These are phyloP conservation scores for Colletotrichum sp. DNA, from an alignment of 2,329 filamentous ascomycete species.

Conservation along the genomic window DNA sequence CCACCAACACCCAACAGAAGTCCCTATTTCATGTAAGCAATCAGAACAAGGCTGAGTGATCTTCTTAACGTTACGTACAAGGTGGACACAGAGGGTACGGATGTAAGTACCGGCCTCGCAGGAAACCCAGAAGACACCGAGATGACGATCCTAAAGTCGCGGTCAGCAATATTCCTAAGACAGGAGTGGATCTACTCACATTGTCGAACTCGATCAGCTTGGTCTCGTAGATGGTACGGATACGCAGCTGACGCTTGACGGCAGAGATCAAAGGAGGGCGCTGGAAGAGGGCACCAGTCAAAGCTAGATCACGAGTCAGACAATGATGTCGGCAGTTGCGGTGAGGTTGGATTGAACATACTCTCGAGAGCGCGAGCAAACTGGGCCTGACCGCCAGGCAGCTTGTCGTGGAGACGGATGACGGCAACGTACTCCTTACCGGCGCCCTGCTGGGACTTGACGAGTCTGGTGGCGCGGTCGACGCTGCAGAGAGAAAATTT, in stretches of 20 bases:
- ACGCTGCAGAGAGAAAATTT: constrained; percentile 49
- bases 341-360: neutral
- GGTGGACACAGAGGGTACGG: constrained; percentile 94
- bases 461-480: constrained; percentile 94
- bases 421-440: constrained; percentile 99
- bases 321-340: neutral
- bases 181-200: neutral
- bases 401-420: constrained; percentile 92
- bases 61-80: constrained; percentile 54
- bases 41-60: constrained; percentile 1
- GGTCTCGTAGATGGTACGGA: constrained; percentile 97
- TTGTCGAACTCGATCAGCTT: constrained; percentile 98
- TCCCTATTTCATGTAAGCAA: constrained; percentile 45
- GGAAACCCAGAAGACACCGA: constrained; percentile 99
- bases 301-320: constrained; percentile 40
- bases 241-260: constrained; percentile 98
- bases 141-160: constrained; percentile 71
- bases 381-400: constrained; percentile 91
- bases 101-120: constrained; percentile 99
- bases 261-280: constrained; percentile 96
- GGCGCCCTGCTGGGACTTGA: constrained; percentile 98
- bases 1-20: constrained; percentile 80
- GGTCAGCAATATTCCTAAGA: neutral
- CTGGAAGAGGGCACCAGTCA: constrained; percentile 97
- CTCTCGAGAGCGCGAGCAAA: constrained; percentile 92